A percentile compares a stretch with the other conserved stretches of the same genome.
phyloP scores from a whole-genome alignment of 371 early-diverging fungal species.

The Actinomucor elegans region DNA sequence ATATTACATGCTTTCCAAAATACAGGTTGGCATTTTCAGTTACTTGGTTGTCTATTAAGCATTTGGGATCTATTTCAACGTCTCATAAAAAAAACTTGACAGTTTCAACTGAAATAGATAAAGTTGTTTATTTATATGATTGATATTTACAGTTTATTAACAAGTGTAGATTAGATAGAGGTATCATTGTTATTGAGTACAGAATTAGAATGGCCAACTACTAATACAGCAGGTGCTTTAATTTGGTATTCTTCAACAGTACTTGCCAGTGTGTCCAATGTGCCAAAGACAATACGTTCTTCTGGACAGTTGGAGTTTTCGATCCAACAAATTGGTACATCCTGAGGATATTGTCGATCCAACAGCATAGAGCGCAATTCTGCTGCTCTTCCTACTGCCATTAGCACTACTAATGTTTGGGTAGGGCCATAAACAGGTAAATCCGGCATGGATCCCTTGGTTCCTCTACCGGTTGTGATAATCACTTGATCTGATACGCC shows the following conservation, averaged over 20 bases:
- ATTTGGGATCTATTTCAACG: too few species aligned
- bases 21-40: too few species aligned
- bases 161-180: too few species aligned
- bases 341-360: conserved; percentile 57
- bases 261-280: conserved; percentile 49
- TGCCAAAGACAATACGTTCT: conserved; percentile 62
- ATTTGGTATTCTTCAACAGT: conserved; percentile 54
- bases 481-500: conserved; percentile 81
- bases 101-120: too few species aligned
- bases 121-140: too few species aligned
- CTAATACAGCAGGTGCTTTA: conserved; percentile 69
- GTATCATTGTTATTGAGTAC: conserved; percentile 22
- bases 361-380: conserved; percentile 59
- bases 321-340: conserved; percentile 65
- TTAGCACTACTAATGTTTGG: conserved; percentile 79
- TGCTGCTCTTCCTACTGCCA: conserved; percentile 76
- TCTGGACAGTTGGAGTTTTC: conserved; percentile 69
- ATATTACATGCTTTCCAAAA: too few species aligned
- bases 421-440: conserved; percentile 64
- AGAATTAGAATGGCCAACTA: conserved; percentile 51
- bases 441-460: conserved; percentile 73
- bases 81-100: too few species aligned
- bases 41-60: too few species aligned
- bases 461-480: conserved; percentile 76
- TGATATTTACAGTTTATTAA: too few species aligned